Evolutionary conservation across 805 yeast genomes (phyloP).

Genomic region (Brettanomyces bruxellensis): DNA sequence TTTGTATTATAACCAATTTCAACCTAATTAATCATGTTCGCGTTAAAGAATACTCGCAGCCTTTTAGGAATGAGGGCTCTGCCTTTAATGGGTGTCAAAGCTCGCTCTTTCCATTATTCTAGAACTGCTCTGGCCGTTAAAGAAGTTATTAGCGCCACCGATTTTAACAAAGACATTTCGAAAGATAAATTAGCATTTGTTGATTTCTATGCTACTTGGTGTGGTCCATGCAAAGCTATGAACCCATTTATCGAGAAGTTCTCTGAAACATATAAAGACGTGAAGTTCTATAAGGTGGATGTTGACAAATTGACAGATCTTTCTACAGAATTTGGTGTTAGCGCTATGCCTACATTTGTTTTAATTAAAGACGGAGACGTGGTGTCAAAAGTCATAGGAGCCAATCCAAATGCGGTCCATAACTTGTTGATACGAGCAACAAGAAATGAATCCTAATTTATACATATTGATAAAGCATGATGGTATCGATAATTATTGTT

Average conservation of each 20-base stretch:
- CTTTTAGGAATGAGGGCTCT: no score
- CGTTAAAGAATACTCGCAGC: no score
- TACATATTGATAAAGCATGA: not conserved
- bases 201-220: constrained; percentile 69
- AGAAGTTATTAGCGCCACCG: constrained; percentile 25
- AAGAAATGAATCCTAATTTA: constrained; percentile 6
- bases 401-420: constrained; percentile 35
- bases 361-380: constrained; percentile 53
- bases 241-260: constrained; percentile 43
- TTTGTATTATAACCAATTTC: no score
- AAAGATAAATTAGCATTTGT: constrained; percentile 39
- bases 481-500: not conserved
- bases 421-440: constrained; percentile 19
- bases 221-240: constrained; percentile 73
- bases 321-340: constrained; percentile 50
- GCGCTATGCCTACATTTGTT: constrained; percentile 73
- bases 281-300: constrained; percentile 59
- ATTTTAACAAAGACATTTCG: constrained; percentile 27
- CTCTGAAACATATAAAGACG: constrained; percentile 37
- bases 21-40: no score
- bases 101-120: constrained; percentile 4
- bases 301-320: constrained; percentile 56
- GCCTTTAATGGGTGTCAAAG: not conserved
- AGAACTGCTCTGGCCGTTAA: constrained; percentile 14
- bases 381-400: constrained; percentile 56